Conservation (phyloP, 2,329 filamentous ascomycete species). For the Neofusicoccum sp. region DNA sequence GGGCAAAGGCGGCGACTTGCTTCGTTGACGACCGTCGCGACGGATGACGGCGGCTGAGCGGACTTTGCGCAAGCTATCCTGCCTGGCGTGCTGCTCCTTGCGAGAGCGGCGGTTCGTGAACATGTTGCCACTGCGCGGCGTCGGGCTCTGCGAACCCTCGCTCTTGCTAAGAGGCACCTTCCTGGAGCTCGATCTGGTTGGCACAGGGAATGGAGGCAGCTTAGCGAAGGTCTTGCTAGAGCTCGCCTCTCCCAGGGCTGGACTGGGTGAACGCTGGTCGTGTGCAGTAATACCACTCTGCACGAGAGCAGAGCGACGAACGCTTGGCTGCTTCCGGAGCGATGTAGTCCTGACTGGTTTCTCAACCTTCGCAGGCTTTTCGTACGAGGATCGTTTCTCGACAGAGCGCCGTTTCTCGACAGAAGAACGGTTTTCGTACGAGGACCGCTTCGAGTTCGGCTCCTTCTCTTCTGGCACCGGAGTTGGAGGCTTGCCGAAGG, state of each 20-base stretch:
- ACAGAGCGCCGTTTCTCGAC: slow-evolving; percentile 26
- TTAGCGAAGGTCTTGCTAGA: slow-evolving; percentile 37
- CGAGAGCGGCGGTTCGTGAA: slow-evolving; percentile 44
- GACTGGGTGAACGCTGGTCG: slow-evolving; percentile 64
- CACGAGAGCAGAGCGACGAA: slow-evolving; percentile 79
- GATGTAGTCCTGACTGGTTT: slow-evolving; percentile 34
- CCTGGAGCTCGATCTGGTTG: slow-evolving; percentile 83
- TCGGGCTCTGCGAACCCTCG: slow-evolving; percentile 79
- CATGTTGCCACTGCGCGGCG: slow-evolving; percentile 52
- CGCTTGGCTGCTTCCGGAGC: slow-evolving; percentile 55
- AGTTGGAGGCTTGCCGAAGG: slow-evolving; percentile 43
- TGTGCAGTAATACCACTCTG: slow-evolving; percentile 76
- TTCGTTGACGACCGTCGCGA: slow-evolving; percentile 69
- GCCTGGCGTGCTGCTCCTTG: slow-evolving; percentile 50
- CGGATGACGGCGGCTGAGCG: slow-evolving; percentile 76
- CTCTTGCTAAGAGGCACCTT: slow-evolving; percentile 69
- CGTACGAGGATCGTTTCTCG: slow-evolving; percentile 31
- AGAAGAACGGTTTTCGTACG: slow-evolving; percentile 39
- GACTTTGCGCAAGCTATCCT: slow-evolving; percentile 74
- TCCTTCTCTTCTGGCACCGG: slow-evolving; percentile 48
- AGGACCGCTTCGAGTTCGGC: slow-evolving; percentile 30
- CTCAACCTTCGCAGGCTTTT: slow-evolving; percentile 38
- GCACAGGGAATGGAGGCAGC: slow-evolving; percentile 86
- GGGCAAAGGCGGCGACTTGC: slow-evolving; percentile 45
- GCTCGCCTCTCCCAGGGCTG: slow-evolving; percentile 59